phyloP scores from a whole-genome alignment of 83 land plant genomes.

The Picea abies region DNA sequence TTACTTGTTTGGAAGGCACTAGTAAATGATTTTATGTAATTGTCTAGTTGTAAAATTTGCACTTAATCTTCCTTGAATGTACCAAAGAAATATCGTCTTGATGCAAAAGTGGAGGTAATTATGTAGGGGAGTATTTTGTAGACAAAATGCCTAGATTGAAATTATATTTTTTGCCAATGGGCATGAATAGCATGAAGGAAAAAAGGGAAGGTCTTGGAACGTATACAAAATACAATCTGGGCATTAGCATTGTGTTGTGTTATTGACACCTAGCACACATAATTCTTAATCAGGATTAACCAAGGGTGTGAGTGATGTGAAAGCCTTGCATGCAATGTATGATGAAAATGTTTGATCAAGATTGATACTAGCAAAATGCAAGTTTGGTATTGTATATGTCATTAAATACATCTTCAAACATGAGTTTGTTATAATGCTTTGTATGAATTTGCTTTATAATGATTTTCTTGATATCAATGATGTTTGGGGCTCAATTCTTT shows the following conservation, averaged over 20 bases:
- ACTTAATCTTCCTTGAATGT: not conserved
- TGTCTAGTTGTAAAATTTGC: too few species aligned
- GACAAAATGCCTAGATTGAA: constrained; percentile 96
- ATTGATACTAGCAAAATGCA: not conserved
- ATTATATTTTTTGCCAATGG: constrained; percentile 84
- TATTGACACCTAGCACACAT: constrained; percentile 53
- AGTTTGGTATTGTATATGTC: not conserved
- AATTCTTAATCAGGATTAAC: constrained; percentile 37
- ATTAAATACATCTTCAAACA: not conserved
- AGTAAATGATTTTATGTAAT: too few species aligned
- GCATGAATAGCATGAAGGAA: constrained; percentile 94
- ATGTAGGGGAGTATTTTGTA: constrained; percentile 93
- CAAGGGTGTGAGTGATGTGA: constrained; percentile 46
- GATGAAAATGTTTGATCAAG: constrained; percentile 12
- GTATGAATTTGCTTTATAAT: not conserved
- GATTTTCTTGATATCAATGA: not conserved
- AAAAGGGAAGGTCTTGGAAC: constrained; percentile 84
- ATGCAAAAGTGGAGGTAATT: constrained; percentile 80
- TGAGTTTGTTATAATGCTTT: not conserved
- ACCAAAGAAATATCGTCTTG: not conserved
- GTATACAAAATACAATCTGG: constrained; percentile 81
- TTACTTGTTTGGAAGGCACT: not conserved
- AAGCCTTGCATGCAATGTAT: constrained; percentile 75
- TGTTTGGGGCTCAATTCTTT: not conserved
- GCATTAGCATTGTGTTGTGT: constrained; percentile 73